Conservation (phyloP, 1,139 yeast genomes). For the Yamadazyma dushanensis region DNA sequence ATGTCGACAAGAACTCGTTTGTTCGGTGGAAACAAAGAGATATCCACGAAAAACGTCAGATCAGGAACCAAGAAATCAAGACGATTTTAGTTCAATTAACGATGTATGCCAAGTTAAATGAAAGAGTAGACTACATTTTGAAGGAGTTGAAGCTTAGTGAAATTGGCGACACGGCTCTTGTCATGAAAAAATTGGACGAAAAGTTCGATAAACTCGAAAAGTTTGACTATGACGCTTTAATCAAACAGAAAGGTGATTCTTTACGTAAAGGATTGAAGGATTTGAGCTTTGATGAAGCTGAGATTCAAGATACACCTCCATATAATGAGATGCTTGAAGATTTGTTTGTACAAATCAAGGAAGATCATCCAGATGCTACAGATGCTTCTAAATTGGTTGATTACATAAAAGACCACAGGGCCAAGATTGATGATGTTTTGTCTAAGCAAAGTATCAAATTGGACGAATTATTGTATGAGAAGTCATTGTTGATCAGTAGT, state of each 20-base stretch:
- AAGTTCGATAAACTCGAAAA: conserved; percentile 62
- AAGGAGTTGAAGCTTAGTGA: conserved; percentile 36
- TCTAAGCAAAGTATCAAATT: conserved; percentile 61
- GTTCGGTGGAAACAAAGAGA: conserved; percentile 97
- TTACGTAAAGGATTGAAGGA: conserved; percentile 47
- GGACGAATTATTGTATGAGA: conserved; percentile 67
- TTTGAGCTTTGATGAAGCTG: conserved; percentile 44
- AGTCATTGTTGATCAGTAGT: conserved; percentile 73
- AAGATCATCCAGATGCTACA: conserved; percentile 53
- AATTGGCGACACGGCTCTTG: conserved; percentile 35
- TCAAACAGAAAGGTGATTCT: conserved; percentile 34
- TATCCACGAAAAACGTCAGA: conserved; percentile 88
- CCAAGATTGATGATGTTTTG: conserved; percentile 66
- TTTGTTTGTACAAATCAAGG: conserved; percentile 67
- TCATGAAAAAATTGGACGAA: conserved; percentile 44
- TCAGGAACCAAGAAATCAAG: conserved; percentile 73
- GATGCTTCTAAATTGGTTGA: conserved; percentile 42
- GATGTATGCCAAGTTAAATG: conserved; percentile 76
- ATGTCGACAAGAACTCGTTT: conserved; percentile 91
- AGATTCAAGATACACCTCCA: conserved; percentile 69
- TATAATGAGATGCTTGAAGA: conserved; percentile 94
- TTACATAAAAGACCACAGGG: conserved; percentile 58
- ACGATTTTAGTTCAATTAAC: conserved; percentile 68
- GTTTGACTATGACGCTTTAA: conserved; percentile 41
- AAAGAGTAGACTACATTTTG: conserved; percentile 67